Evolutionary conservation across 345 rosid species (phyloP).

Genomic region (Citrus trifoliata): DNA sequence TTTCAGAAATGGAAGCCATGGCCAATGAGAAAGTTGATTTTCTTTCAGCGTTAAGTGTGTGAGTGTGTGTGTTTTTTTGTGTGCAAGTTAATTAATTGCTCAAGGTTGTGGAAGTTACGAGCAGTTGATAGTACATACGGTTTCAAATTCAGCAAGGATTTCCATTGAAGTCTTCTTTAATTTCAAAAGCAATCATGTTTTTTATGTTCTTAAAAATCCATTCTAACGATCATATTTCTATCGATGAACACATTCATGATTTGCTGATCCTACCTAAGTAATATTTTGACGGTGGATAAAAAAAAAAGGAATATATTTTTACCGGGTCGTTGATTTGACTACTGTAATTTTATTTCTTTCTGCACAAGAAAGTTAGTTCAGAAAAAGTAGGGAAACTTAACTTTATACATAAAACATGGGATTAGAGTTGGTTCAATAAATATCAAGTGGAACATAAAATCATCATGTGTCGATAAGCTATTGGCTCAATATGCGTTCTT

Average conservation of each 20-base stretch:
- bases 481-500: not conserved
- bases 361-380: not conserved
- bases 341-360: not conserved
- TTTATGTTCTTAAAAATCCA: too few species aligned
- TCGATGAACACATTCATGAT: too few species aligned
- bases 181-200: not conserved
- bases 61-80: not conserved
- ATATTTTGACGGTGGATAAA: too few species aligned
- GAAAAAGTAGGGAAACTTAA: not conserved
- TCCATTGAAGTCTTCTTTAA: not conserved
- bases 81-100: not conserved
- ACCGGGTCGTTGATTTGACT: not conserved
- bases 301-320: not conserved
- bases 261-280: too few species aligned
- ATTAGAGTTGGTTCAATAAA: not conserved
- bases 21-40: not conserved
- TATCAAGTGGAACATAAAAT: not conserved
- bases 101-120: not conserved
- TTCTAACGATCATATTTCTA: too few species aligned
- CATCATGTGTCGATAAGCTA: not conserved
- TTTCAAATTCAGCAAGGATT: not conserved
- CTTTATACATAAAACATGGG: not conserved
- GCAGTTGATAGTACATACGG: not conserved
- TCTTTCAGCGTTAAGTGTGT: not conserved
- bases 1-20: conserved; percentile 37